These are phyloP conservation scores for Hyaloperonospora brassicae DNA, from an alignment of 352 stramenopile genomes.

Conservation along the genomic window DNA sequence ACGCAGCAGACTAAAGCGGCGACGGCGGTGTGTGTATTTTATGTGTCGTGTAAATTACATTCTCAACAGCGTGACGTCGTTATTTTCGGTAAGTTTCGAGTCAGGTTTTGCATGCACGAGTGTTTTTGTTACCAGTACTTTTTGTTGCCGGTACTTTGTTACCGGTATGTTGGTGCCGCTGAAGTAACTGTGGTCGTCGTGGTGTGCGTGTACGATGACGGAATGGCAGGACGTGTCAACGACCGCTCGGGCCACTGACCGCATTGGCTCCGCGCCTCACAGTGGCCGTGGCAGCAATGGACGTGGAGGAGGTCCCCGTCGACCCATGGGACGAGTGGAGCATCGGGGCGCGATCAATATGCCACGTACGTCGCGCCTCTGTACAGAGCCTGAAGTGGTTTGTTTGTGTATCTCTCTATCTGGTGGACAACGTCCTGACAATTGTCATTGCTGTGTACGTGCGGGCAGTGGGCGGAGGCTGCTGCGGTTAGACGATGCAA, in stretches of 20 bases:
- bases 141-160: no score
- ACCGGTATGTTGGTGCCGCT: no score
- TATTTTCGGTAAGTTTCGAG: slow-evolving; percentile 44
- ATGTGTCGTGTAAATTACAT: neutral
- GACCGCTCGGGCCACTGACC: slow-evolving; percentile 29
- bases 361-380: slow-evolving; percentile 33
- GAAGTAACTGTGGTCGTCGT: neutral
- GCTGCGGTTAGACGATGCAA: slow-evolving; percentile 31
- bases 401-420: neutral
- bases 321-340: slow-evolving; percentile 53
- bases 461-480: slow-evolving; percentile 38
- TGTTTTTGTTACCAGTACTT: no score
- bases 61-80: slow-evolving; percentile 30
- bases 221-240: slow-evolving; percentile 37
- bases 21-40: neutral
- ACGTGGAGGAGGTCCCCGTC: slow-evolving; percentile 26
- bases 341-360: slow-evolving; percentile 45
- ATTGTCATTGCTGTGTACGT: slow-evolving; percentile 4
- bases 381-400: neutral
- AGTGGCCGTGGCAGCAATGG: slow-evolving; percentile 17
- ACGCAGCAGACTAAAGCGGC: neutral
- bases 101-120: neutral
- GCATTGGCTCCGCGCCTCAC: slow-evolving; percentile 20
- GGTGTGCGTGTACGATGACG: neutral
- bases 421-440: neutral